These are phyloP conservation scores for Talaromyces atroroseus DNA, from an alignment of 2,329 filamentous ascomycete genomes.

Conservation along the genomic window DNA sequence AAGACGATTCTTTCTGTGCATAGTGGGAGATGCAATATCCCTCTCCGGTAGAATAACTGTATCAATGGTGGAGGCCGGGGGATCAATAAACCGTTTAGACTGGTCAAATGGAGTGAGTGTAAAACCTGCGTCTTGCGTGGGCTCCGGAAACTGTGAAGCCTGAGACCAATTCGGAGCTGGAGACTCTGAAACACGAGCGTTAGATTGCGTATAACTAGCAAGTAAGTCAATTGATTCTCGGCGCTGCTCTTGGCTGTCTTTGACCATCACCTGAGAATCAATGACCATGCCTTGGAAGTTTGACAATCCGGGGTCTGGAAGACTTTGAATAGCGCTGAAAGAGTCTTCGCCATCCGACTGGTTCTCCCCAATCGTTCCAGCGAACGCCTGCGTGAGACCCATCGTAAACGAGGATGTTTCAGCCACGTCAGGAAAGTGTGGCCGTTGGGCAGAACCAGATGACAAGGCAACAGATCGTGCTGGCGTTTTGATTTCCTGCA, in stretches of 20 bases:
- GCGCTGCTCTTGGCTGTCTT: slow-evolving; percentile 50
- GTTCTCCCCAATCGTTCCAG: slow-evolving; percentile 73
- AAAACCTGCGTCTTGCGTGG: slow-evolving; percentile 77
- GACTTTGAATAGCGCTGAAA: slow-evolving; percentile 44
- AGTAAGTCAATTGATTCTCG: slow-evolving; percentile 43
- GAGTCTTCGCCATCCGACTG: slow-evolving; percentile 46
- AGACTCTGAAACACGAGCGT: slow-evolving; percentile 31
- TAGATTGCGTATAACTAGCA: slow-evolving; percentile 28
- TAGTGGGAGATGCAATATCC: slow-evolving; percentile 58
- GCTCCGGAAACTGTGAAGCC: slow-evolving; percentile 63
- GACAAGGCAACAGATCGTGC: slow-evolving; percentile 25
- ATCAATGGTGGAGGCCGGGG: slow-evolving; percentile 63
- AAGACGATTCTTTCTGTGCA: slow-evolving; percentile 55
- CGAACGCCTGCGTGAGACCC: slow-evolving; percentile 84
- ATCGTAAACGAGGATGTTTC: slow-evolving; percentile 45
- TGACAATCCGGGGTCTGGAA: slow-evolving; percentile 53
- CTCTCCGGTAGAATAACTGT: slow-evolving; percentile 54
- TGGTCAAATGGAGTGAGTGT: slow-evolving; percentile 66
- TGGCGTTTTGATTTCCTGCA: slow-evolving; percentile 26
- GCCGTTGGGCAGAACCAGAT: slow-evolving; percentile 35
- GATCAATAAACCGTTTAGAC: slow-evolving; percentile 56
- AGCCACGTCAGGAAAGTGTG: slow-evolving; percentile 63
- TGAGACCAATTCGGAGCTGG: slow-evolving; percentile 50
- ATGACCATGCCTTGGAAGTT: slow-evolving; percentile 46
- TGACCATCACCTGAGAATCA: slow-evolving; percentile 58